These are phyloP conservation scores for Xylogone sp. DNA, from an alignment of 2,329 filamentous ascomycete species.

Conservation along the genomic window DNA sequence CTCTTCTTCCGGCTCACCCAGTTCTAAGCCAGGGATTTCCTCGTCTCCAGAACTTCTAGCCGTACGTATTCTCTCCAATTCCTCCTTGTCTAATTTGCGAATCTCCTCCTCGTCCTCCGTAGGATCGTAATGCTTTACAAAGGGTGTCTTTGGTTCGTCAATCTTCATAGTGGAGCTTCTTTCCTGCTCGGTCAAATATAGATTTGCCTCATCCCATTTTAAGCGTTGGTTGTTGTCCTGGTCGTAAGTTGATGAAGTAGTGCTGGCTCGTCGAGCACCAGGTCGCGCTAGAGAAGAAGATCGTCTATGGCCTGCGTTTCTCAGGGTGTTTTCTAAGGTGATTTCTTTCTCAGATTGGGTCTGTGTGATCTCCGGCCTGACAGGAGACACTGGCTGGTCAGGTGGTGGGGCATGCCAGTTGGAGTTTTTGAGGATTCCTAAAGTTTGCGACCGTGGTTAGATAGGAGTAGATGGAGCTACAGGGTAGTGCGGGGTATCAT, in stretches of 20 bases:
- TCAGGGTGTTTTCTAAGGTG: slow-evolving; percentile 88
- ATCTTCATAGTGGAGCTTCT: slow-evolving; percentile 98
- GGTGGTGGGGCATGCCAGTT: slow-evolving; percentile 54
- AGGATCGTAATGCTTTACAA: slow-evolving; percentile 88
- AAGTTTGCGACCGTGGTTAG: slow-evolving; percentile 6
- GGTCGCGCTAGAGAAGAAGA: slow-evolving; percentile 74
- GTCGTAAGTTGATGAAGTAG: slow-evolving; percentile 40
- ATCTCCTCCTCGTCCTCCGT: slow-evolving; percentile 78
- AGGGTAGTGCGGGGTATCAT: slow-evolving; percentile 1
- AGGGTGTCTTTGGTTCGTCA: slow-evolving; percentile 96
- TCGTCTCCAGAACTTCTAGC: slow-evolving; percentile 44
- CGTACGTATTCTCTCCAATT: slow-evolving; percentile 49
- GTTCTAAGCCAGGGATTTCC: slow-evolving; percentile 86
- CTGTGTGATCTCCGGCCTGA: slow-evolving; percentile 29
- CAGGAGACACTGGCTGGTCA: slow-evolving; percentile 31
- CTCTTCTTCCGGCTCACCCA: slow-evolving; percentile 86
- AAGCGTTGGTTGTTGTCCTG: slow-evolving; percentile 68
- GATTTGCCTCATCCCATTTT: slow-evolving; percentile 98
- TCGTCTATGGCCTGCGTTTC: slow-evolving; percentile 85
- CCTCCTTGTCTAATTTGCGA: slow-evolving; percentile 61
- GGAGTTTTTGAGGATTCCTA: slow-evolving; percentile 94
- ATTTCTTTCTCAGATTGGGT: slow-evolving; percentile 74
- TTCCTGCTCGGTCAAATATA: slow-evolving; percentile 96
- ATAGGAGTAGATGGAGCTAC: slow-evolving; percentile 1
- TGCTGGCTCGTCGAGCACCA: slow-evolving; percentile 51